Conservation (phyloP, 192 early-diverging fungal species). For the Chytriomyces hyalinus region DNA sequence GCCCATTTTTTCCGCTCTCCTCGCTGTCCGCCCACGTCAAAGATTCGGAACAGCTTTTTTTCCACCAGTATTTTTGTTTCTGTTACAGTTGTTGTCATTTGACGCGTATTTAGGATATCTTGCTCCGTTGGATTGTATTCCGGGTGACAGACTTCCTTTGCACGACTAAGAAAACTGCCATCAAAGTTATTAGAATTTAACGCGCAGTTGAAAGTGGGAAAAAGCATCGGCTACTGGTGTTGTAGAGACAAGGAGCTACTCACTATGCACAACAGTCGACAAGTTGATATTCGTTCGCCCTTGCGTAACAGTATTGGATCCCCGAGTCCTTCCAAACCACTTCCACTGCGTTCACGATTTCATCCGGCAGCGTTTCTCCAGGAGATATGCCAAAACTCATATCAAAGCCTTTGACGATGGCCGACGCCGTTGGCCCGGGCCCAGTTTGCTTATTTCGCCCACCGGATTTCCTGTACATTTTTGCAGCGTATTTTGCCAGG, state of each 20-base stretch:
- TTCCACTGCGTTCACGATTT: slow-evolving; percentile 31
- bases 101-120: slow-evolving; percentile 74
- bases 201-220: slow-evolving; percentile 19
- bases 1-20: slow-evolving; percentile 68
- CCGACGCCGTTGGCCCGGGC: slow-evolving; percentile 29
- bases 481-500: slow-evolving; percentile 15
- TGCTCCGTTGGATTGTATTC: slow-evolving; percentile 68
- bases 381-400: slow-evolving; percentile 47
- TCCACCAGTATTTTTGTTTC: slow-evolving; percentile 70
- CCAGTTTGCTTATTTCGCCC: slow-evolving; percentile 21
- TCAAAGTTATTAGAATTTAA: slow-evolving; percentile 16
- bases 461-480: slow-evolving; percentile 16
- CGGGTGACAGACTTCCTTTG: slow-evolving; percentile 64
- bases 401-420: slow-evolving; percentile 43
- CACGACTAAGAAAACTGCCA: slow-evolving; percentile 86
- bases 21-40: slow-evolving; percentile 71
- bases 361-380: slow-evolving; percentile 48
- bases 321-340: slow-evolving; percentile 52
- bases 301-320: slow-evolving; percentile 42
- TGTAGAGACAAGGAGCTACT: slow-evolving; percentile 10
- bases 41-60: slow-evolving; percentile 56
- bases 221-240: not conserved
- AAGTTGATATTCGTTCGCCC: slow-evolving; percentile 52
- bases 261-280: slow-evolving; percentile 56
- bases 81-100: slow-evolving; percentile 71